Evolutionary conservation across 192 early-diverging fungal genomes (phyloP), one percentile per base, ranked within the genome.

Genomic region (Chytriomyces sp.): DNA sequence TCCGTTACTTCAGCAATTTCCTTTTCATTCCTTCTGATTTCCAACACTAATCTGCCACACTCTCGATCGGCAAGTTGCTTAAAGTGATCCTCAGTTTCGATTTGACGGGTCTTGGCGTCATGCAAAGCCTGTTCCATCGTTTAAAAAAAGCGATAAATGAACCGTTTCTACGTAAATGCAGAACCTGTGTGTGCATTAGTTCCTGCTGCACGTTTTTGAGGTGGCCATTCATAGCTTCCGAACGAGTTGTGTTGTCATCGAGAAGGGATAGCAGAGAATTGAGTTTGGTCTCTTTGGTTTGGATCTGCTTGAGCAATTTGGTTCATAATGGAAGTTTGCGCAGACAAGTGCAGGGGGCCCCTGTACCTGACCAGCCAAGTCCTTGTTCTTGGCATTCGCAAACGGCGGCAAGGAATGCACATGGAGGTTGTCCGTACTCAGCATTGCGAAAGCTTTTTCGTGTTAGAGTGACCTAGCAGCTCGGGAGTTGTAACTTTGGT

Each of bases 51-150:
- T 10, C 86, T 62, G 3, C 86, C 86, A 30, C 72, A 76, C 57
- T 88, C 82, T 7, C 86, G 72, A 44, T 88, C 86, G 0, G 86
- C 82, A 7, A 88, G 70, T 66, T 84, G 84, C 61, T 84, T 84
- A 44, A 88, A 80, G 54, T 88, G 86, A 30, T 88, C 86, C 63
- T 88, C 86, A 4, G 84, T 84, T 58, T 88, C 82, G 38, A 88
- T 88, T 39, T 86, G 82, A 4, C 84, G 73, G 34, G 74, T 81
- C 60, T 85, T 85, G 4, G 86, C 86, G 55, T 88, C 86, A 38
- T 77, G 70, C 7, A 88, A 49, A 2, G 75, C 81, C 80, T 85
- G 52, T 28, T 22, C 19, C 5, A n/a, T 28, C 22, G 12, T 56
- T 57, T 3, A 61, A 19, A 3, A 64, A 19, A 58, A 49, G 17